A percentile compares a stretch with the other conserved stretches of the same genome.
Conservation (phyloP, 75 land plant species). For the Pseudotsuga menziesii region DNA sequence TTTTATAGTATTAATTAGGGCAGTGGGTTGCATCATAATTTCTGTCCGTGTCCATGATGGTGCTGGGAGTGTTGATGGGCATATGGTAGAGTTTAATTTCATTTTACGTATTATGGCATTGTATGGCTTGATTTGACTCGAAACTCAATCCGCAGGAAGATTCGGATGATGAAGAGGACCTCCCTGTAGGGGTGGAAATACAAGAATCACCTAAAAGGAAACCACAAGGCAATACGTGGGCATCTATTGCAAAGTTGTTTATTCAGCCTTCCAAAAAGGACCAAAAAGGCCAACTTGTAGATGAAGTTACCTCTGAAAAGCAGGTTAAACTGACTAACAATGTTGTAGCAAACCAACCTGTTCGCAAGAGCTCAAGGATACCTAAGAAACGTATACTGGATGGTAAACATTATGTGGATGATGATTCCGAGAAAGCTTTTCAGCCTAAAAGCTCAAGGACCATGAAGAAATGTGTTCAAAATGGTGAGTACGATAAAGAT, state of each 20-base stretch:
- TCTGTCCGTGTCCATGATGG: no score
- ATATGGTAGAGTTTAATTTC: no score
- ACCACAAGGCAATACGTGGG: no score
- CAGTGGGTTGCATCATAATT: no score
- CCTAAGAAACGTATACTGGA: slow-evolving; percentile 14
- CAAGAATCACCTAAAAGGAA: slow-evolving; percentile 38
- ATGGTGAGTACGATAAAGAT: slow-evolving; percentile 28
- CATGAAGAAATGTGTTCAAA: slow-evolving; percentile 13
- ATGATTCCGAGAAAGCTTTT: slow-evolving; percentile 18
- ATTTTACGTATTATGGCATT: no score
- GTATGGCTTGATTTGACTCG: not conserved
- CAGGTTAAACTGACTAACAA: slow-evolving; percentile 2
- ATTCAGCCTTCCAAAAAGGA: no score
- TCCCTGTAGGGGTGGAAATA: slow-evolving; percentile 15
- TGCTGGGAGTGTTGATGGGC: no score
- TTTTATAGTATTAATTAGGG: no score
- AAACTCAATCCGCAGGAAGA: slow-evolving; percentile 28
- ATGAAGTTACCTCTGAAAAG: no score
- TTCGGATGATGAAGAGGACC: slow-evolving; percentile 36
- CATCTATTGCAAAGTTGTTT: not conserved
- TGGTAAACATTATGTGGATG: slow-evolving; percentile 31
- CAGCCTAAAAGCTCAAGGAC: slow-evolving; percentile 23
- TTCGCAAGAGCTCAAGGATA: slow-evolving; percentile 30
- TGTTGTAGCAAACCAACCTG: no score
- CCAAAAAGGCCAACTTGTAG: no score